Conservation (phyloP, 768 basidiomycete species). For the Phlegmacium glaucopus region DNA sequence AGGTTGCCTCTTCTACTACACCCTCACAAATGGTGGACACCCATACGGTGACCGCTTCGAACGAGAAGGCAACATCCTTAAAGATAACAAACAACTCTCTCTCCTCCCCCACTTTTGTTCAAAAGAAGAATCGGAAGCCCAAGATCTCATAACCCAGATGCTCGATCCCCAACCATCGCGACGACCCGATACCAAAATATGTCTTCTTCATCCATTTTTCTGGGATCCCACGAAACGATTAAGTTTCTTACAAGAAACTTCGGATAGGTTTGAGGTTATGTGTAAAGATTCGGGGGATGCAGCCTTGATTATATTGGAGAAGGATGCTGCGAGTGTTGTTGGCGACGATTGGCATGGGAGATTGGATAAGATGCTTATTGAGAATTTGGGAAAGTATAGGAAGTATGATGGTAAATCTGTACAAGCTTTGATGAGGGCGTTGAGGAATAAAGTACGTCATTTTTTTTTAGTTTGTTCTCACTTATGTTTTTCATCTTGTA, state of each 20-base stretch:
- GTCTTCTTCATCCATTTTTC: constrained; percentile 93
- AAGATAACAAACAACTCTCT: constrained; percentile 50
- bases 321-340: constrained; percentile 63
- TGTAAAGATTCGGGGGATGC: constrained; percentile 85
- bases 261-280: constrained; percentile 98
- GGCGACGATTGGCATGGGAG: constrained; percentile 88
- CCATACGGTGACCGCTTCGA: constrained; percentile 94
- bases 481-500: not conserved
- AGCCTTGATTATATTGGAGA: constrained; percentile 72
- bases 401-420: constrained; percentile 95
- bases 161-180: constrained; percentile 61
- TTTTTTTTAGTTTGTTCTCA: not conserved
- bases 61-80: constrained; percentile 91
- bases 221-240: constrained; percentile 88
- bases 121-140: constrained; percentile 86
- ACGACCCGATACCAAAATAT: constrained; percentile 87
- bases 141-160: constrained; percentile 77
- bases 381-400: constrained; percentile 94
- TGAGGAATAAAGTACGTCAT: constrained; percentile 85
- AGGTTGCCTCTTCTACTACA: constrained; percentile 94
- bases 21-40: constrained; percentile 85
- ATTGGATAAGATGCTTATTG: constrained; percentile 86
- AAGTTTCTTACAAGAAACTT: constrained; percentile 95
- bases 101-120: too few relatives aligned
- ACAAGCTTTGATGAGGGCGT: constrained; percentile 86